Evolutionary conservation across 208 protist genomes (phyloP).

Genomic region (Leishmania amazonensis): DNA sequence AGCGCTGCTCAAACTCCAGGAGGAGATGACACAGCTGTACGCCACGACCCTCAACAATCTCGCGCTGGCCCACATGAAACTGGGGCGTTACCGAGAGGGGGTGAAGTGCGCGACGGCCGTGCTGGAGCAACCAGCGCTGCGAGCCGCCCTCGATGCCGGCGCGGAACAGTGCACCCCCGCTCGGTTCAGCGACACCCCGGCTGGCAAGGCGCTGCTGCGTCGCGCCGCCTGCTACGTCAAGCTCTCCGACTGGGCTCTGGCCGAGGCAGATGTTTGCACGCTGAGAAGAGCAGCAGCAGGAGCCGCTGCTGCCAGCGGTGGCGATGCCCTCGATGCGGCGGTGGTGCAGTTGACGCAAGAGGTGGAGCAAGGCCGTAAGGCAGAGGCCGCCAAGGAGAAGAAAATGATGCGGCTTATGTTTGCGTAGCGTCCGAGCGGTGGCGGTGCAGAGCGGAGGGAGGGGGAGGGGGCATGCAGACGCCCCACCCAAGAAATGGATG

Average conservation of each 20-base stretch:
- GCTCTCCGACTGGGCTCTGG: constrained; percentile 34
- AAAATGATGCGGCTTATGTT: constrained; percentile 77
- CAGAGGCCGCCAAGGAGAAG: constrained; percentile 32
- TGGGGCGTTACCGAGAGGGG: constrained; percentile 51
- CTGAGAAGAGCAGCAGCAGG: not conserved
- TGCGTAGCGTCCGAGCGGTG: constrained; percentile 4
- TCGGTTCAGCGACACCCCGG: constrained; percentile 12
- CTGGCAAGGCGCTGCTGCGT: constrained; percentile 65
- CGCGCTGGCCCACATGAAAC: constrained; percentile 46
- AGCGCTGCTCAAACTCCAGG: constrained; percentile 14
- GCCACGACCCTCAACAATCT: constrained; percentile 57
- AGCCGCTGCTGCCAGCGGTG: not conserved
- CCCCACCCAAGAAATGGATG: not conserved
- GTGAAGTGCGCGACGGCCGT: constrained; percentile 45
- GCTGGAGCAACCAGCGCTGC: constrained; percentile 27
- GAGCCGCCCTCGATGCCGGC: constrained; percentile 13
- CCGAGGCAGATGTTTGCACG: constrained; percentile 34
- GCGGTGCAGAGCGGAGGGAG: not conserved
- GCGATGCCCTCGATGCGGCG: constrained; percentile 18
- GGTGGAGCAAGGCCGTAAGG: constrained; percentile 23
- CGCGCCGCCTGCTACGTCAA: constrained; percentile 47
- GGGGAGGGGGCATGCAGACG: not conserved
- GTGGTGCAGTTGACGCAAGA: constrained; percentile 18
- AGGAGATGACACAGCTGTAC: constrained; percentile 37
- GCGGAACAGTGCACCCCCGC: not conserved